Evolutionary conservation across 441 rosid species (phyloP).

Genomic region (Corymbia calophylla): DNA sequence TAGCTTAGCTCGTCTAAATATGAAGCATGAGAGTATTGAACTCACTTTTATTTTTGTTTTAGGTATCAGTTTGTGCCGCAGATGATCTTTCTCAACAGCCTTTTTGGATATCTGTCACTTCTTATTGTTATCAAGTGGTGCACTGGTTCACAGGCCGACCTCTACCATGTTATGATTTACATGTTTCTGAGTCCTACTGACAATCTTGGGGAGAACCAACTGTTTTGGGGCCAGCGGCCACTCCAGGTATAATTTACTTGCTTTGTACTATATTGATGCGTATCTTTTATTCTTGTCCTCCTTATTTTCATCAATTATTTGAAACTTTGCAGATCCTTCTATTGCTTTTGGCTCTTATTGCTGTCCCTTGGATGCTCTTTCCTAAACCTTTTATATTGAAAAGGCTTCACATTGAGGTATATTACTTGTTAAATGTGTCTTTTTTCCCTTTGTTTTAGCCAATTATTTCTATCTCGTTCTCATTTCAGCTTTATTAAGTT

Average conservation of each 20-base stretch:
- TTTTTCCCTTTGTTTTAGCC: background rate
- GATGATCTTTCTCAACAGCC: constrained; percentile 87
- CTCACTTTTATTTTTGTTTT: constrained; percentile 18
- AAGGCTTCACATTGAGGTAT: constrained; percentile 11
- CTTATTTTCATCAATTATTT: background rate
- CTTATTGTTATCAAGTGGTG: constrained; percentile 95
- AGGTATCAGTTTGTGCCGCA: constrained; percentile 98
- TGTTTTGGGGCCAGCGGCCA: constrained; percentile 94
- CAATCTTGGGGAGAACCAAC: constrained; percentile 78
- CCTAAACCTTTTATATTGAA: constrained; percentile 11
- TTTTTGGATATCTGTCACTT: constrained; percentile 92
- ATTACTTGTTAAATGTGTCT: background rate
- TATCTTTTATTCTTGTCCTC: background rate
- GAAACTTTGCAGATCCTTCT: constrained; percentile 61
- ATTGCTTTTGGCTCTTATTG: constrained; percentile 56
- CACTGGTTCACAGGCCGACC: constrained; percentile 95
- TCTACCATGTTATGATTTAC: constrained; percentile 98
- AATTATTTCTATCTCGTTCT: background rate
- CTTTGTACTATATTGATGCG: background rate
- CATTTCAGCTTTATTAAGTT: background rate
- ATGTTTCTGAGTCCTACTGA: constrained; percentile 97
- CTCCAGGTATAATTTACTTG: constrained; percentile 44
- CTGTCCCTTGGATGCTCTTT: constrained; percentile 6
- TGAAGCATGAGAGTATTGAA: constrained; percentile 4
- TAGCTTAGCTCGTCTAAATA: background rate